phyloP scores from a whole-genome alignment of 371 early-diverging fungal genomes.

The Furculomyces boomerangus region DNA sequence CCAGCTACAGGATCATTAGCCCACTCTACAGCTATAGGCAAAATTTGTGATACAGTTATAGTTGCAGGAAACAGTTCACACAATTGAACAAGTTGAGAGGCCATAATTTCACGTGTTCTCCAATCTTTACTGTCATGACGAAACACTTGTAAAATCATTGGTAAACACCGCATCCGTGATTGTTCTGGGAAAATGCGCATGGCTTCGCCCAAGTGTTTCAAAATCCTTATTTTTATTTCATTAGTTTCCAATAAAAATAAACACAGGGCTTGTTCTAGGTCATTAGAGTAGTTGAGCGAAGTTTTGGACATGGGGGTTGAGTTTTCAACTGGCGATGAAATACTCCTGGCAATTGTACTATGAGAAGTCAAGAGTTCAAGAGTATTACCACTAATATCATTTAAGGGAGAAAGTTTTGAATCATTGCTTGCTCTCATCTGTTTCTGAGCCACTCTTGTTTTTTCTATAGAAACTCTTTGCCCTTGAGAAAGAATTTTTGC shows the following conservation, averaged over 20 bases:
- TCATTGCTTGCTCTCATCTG: background rate
- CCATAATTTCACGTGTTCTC: constrained; percentile 28
- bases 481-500: constrained; percentile 12
- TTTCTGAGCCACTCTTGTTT: background rate
- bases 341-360: background rate
- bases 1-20: constrained; percentile 26
- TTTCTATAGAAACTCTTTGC: background rate
- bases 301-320: background rate
- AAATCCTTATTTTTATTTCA: constrained; percentile 20
- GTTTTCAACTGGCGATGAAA: too few species aligned
- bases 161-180: constrained; percentile 22
- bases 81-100: constrained; percentile 20
- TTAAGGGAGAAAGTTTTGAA: background rate
- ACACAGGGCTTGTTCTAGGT: constrained; percentile 20
- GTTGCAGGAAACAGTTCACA: constrained; percentile 18
- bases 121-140: constrained; percentile 22
- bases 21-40: constrained; percentile 25
- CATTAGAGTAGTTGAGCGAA: constrained; percentile 6
- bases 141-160: constrained; percentile 24
- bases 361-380: background rate
- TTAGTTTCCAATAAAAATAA: constrained; percentile 20
- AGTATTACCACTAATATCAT: background rate
- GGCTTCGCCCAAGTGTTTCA: constrained; percentile 16
- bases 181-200: constrained; percentile 14
- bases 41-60: constrained; percentile 16